Base-by-base conservation (phyloP, 768 basidiomycete species). In the Postia placenta region DNA sequence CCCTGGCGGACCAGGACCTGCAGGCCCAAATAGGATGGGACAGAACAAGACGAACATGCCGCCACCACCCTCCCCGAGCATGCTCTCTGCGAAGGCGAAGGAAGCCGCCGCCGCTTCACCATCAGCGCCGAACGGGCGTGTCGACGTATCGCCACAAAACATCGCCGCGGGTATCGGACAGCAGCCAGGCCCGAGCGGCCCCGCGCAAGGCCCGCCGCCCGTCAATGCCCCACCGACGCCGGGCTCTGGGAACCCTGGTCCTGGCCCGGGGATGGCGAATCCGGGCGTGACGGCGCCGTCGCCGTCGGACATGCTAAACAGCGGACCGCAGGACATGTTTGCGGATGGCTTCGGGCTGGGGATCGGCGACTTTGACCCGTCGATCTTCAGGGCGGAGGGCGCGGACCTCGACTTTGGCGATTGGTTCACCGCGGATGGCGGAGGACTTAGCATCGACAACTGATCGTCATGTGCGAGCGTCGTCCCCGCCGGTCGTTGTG, bases 401-500 rank as follows among this genome's bases (percentile, higher is more conserved):
- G 11, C 33, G 30, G 85, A 85, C 63, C 70, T 82, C 59, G 85
- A 85, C 57, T 87, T 87, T 64, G 80, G 81, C 48, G 80, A 84
- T 58, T 87, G 84, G 84, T 85, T 87, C 56, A 82, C 80, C 60
- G 75, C 74, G 5, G 76, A 81, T 46, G 51, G 7, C 28, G 37
- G 36, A 23, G 46, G 28, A 30, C 44, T 45, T 26, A 43, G n/a
- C 45, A 7, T 45, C 7, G 17, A 9, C 36, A 30, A 45, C 38
- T 43, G 45, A n/a, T n/a, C n/a, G n/a, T n/a, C n/a, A n/a, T n/a
- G n/a, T n/a, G n/a, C n/a, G n/a, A n/a, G n/a, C n/a, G n/a, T n/a
- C n/a, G n/a, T n/a, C n/a, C 33, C 12, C 45, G 45, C 33, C 17
- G 38, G 12, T 7, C 19, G 17, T 6, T 7, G 38, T 6, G 17